A percentile compares a stretch with the other conserved stretches of the same genome.
Evolutionary conservation across 2,329 filamentous ascomycete genomes (phyloP).

Genomic region (Beauveria rudraprayagi): DNA sequence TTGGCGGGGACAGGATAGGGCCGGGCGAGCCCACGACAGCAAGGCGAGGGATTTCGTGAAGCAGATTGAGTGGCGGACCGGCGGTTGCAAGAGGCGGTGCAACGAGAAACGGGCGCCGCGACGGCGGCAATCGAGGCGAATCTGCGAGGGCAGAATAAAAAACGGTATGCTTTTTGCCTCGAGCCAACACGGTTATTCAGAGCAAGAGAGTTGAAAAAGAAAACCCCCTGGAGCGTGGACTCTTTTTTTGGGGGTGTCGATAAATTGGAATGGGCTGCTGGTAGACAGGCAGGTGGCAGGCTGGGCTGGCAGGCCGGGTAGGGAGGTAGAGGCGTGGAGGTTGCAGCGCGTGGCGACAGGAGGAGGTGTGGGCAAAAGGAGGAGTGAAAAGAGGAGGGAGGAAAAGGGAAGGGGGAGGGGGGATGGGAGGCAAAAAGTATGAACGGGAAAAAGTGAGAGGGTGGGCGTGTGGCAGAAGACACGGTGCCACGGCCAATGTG

Average conservation of each 20-base stretch:
- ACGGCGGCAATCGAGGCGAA: not conserved
- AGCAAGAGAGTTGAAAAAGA: not conserved
- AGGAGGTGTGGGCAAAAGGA: slow-evolving; percentile 16
- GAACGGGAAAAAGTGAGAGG: not conserved
- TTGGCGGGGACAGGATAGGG: slow-evolving; percentile 4
- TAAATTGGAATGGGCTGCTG: slow-evolving; percentile 8
- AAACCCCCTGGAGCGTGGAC: slow-evolving; percentile 1
- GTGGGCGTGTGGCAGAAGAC: not conserved
- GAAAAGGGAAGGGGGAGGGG: not conserved
- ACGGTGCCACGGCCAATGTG: too few species aligned
- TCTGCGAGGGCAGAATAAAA: not conserved
- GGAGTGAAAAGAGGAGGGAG: slow-evolving; percentile 15
- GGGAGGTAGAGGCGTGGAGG: slow-evolving; percentile 10
- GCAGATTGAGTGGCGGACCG: not conserved
- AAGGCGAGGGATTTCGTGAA: slow-evolving; percentile 6
- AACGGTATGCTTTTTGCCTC: not conserved
- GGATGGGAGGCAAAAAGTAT: not conserved
- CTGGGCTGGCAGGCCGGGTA: too few species aligned
- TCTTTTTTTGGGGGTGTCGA: slow-evolving; percentile 12
- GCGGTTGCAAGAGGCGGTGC: not conserved
- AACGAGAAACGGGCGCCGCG: not conserved
- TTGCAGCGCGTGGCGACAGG: slow-evolving; percentile 5
- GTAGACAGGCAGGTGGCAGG: not conserved
- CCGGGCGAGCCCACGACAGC: slow-evolving; percentile 1
- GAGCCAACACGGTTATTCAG: not conserved